Percentiles rank a stretch among this genome's conserved stretches.
phyloP scores from a whole-genome alignment of 2,329 filamentous ascomycete genomes.

The Macrophomina phaseolina region DNA sequence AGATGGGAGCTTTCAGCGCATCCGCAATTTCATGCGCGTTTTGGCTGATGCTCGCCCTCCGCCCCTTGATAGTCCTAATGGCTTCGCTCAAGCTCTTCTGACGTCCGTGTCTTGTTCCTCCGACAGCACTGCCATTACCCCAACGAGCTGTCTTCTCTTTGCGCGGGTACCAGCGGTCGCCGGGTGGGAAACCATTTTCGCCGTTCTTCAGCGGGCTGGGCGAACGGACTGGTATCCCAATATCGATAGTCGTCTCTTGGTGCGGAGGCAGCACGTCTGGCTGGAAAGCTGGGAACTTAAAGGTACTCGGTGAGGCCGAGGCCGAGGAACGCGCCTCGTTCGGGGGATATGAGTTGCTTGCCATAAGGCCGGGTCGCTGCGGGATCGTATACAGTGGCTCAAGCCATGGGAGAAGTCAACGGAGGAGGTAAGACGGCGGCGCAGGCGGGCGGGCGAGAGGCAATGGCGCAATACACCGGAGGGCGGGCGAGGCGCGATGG shows the following conservation, averaged over 20 bases:
- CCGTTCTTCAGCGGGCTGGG: constrained; percentile 26
- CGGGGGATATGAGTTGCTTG: constrained; percentile 14
- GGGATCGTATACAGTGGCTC: constrained; percentile 2
- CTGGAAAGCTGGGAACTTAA: constrained; percentile 54
- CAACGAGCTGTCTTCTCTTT: constrained; percentile 58
- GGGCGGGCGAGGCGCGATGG: constrained; percentile 21
- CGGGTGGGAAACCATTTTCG: constrained; percentile 33
- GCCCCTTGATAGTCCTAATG: constrained; percentile 78
- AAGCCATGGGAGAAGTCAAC: constrained; percentile 27
- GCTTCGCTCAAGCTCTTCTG: constrained; percentile 91
- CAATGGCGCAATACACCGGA: constrained; percentile 11
- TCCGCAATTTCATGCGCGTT: constrained; percentile 94
- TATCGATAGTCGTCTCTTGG: constrained; percentile 33
- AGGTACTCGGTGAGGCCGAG: constrained; percentile 40
- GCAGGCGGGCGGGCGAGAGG: constrained; percentile 11
- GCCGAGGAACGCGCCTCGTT: constrained; percentile 25
- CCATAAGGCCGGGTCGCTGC: constrained; percentile 25
- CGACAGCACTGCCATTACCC: constrained; percentile 40
- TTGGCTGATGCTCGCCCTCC: constrained; percentile 85
- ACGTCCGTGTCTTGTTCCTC: constrained; percentile 60
- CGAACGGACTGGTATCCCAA: constrained; percentile 27
- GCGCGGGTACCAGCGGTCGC: constrained; percentile 67
- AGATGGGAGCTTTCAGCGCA: constrained; percentile 87
- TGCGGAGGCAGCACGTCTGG: constrained; percentile 48
- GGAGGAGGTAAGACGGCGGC: background rate